A percentile compares a stretch with the other conserved stretches of the same genome.
These are phyloP conservation scores for Globisporangium lucens DNA, from an alignment of 352 stramenopile genomes.

Conservation along the genomic window DNA sequence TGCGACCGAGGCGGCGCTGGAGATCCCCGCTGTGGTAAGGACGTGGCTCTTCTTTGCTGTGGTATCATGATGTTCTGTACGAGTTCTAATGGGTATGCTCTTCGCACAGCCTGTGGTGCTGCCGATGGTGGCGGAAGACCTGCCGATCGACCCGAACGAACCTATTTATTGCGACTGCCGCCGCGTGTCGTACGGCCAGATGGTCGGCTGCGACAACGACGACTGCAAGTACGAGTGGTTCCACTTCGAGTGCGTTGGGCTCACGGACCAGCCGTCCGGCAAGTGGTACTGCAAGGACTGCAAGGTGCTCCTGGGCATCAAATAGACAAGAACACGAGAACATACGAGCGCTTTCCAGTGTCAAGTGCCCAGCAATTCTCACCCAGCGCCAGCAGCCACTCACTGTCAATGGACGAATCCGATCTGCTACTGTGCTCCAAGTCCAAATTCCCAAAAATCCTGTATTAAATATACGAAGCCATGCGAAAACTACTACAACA, in stretches of 20 bases:
- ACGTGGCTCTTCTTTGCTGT: background rate
- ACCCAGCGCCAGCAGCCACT: background rate
- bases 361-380: background rate
- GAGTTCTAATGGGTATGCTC: too few relatives aligned
- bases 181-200: slow-evolving; percentile 88
- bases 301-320: slow-evolving; percentile 64
- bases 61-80: background rate
- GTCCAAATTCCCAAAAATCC: background rate
- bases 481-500: background rate
- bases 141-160: slow-evolving; percentile 86
- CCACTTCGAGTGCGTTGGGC: slow-evolving; percentile 87
- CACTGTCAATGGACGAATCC: background rate
- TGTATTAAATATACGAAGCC: slow-evolving; percentile 18
- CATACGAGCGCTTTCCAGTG: too few relatives aligned
- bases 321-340: slow-evolving; percentile 22
- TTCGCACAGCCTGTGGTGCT: slow-evolving; percentile 17
- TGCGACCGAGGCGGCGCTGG: slow-evolving; percentile 28
- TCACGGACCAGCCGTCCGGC: slow-evolving; percentile 77
- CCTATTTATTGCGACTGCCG: slow-evolving; percentile 86
- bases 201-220: slow-evolving; percentile 92
- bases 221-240: slow-evolving; percentile 94
- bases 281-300: slow-evolving; percentile 87
- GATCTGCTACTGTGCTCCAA: background rate
- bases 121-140: slow-evolving; percentile 64
- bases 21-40: slow-evolving; percentile 28